phyloP scores from a whole-genome alignment of 345 rosid genomes.

The Toxicodendron radicans region DNA sequence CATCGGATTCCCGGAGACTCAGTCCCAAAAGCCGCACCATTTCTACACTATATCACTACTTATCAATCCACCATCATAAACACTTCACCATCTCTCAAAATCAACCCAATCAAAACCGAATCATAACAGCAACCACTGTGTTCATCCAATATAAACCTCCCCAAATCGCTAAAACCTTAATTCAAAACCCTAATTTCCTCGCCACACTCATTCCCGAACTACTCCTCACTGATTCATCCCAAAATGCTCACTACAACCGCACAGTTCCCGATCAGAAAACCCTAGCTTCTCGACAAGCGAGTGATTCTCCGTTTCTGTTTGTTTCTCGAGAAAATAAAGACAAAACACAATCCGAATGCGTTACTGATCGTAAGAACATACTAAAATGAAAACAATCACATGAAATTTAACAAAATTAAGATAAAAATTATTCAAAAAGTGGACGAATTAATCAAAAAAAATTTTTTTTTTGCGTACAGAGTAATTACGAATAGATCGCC shows the following conservation, averaged over 20 bases:
- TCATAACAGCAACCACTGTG: slow-evolving; percentile 6
- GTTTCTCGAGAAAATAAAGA: slow-evolving; percentile 8
- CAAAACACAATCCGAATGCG: background rate
- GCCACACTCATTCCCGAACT: background rate
- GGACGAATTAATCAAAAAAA: background rate
- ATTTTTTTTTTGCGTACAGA: background rate
- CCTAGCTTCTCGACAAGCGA: background rate
- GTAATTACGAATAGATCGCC: slow-evolving; percentile 13
- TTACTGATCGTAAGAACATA: background rate
- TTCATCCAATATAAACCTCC: slow-evolving; percentile 3
- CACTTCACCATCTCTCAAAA: slow-evolving; percentile 17
- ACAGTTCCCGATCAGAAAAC: slow-evolving; percentile 19
- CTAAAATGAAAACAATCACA: no score
- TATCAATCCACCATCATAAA: slow-evolving; percentile 50
- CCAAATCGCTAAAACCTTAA: slow-evolving; percentile 16
- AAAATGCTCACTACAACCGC: background rate
- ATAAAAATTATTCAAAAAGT: background rate
- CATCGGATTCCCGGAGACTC: slow-evolving; percentile 63
- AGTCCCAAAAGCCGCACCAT: slow-evolving; percentile 94
- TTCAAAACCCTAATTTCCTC: slow-evolving; percentile 8
- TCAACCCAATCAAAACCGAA: slow-evolving; percentile 3
- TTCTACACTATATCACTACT: background rate
- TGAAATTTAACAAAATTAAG: no score
- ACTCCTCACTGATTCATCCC: slow-evolving; percentile 9
- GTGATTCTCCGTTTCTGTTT: background rate